These are phyloP conservation scores for Rhodotorula sp. DNA, from an alignment of 1,284 basidiomycete species.

Conservation along the genomic window DNA sequence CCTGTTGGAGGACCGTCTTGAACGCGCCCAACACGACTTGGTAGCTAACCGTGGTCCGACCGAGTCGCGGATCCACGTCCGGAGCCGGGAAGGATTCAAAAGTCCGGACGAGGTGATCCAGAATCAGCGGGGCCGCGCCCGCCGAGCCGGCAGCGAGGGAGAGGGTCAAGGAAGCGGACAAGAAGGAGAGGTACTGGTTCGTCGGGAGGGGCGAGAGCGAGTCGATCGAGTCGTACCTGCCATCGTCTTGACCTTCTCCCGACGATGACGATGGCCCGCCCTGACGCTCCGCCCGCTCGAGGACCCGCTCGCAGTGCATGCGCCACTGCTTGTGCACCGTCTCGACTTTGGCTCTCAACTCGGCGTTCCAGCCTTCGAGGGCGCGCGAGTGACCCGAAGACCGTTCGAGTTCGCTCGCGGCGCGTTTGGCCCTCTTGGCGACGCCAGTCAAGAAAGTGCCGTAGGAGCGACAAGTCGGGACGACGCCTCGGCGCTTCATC, in stretches of 20 bases:
- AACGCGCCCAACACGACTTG: constrained; percentile 22
- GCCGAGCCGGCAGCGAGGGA: background rate
- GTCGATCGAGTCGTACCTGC: constrained; percentile 3
- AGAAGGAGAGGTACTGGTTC: constrained; percentile 36
- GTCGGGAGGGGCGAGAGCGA: constrained; percentile 26
- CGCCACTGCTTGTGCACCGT: constrained; percentile 37
- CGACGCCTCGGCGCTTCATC: constrained; percentile 40
- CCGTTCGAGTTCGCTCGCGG: background rate
- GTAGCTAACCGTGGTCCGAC: constrained; percentile 23
- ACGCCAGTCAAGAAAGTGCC: constrained; percentile 32
- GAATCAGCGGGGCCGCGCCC: background rate
- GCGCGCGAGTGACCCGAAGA: background rate
- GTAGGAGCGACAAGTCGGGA: constrained; percentile 34
- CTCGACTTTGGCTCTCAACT: constrained; percentile 23
- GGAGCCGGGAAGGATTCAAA: constrained; percentile 24
- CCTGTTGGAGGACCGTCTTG: background rate
- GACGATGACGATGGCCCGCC: background rate
- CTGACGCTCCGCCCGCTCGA: background rate
- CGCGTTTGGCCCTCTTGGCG: constrained; percentile 17
- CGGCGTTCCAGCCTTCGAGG: constrained; percentile 9
- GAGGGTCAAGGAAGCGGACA: constrained; percentile 14
- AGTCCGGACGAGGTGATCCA: constrained; percentile 14
- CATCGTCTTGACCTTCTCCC: background rate
- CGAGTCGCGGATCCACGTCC: constrained; percentile 1
- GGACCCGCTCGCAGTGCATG: constrained; percentile 8